Base-by-base conservation (phyloP, 2,329 filamentous ascomycete genomes). In the Microdochium bolleyi region DNA sequence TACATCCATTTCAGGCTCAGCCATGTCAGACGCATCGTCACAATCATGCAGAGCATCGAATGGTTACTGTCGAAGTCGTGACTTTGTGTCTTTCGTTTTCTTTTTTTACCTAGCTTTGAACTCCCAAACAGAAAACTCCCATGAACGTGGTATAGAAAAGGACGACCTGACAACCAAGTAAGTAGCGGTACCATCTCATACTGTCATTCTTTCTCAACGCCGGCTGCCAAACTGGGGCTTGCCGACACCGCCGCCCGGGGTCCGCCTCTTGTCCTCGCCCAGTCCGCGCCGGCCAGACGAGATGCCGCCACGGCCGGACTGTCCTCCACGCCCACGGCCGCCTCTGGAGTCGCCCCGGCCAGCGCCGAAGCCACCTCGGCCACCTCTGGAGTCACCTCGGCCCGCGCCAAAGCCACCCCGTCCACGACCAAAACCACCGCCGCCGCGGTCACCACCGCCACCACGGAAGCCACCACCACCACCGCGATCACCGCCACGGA, bases 391-490 rank as follows among this genome's bases (percentile, higher is more conserved):
- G 11, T 30, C 27, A 11, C 27, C 27, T 5, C 27, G 27, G 27
- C 57, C 51, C 46, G 52, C 56, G 25, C 67, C 64, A n/a, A n/a
- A n/a, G n/a, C n/a, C n/a, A n/a, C n/a, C n/a, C n/a, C n/a, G n/a
- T n/a, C n/a, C n/a, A n/a, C n/a, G n/a, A 11, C 68, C 64, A 51
- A 67, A 70, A n/a, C 76, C 67, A 51, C 56, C 62, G 9, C 60
- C 59, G 19, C 71, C 69, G 11, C 60, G 60, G 2, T 56, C 59
- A 50, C 64, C 65, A 1, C 67, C 64, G 3, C 73, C 75, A 49
- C 71, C 68, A 57, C 68, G 70, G 67, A 76, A 78, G 41, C 76
- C 74, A 51, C 73, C 72, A 13, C 78, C 78, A 46, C 82, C 64
- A 0, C 78, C 77, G 52, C 73, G 71, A 52, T 77, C 67, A 4